These are phyloP conservation scores for Anacardium occidentale DNA, from an alignment of 345 rosid species.

Conservation along the genomic window DNA sequence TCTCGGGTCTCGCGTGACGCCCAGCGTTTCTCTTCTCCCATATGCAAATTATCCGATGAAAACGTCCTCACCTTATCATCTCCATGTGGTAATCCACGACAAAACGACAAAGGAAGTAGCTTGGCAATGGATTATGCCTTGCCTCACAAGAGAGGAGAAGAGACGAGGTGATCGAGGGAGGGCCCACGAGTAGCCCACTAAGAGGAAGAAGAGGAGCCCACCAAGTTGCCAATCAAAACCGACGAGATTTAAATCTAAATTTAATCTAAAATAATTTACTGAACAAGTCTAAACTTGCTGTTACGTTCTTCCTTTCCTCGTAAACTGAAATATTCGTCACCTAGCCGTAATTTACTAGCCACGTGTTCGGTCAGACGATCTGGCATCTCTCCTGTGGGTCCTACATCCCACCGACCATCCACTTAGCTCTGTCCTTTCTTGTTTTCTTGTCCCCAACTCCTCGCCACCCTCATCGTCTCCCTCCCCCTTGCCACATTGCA, in stretches of 20 bases:
- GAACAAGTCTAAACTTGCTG: neutral
- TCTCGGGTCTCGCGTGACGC: slow-evolving; percentile 27
- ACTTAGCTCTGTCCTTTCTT: slow-evolving; percentile 13
- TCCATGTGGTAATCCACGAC: neutral
- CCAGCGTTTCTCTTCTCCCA: slow-evolving; percentile 19
- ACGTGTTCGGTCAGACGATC: slow-evolving; percentile 32
- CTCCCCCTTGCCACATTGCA: neutral
- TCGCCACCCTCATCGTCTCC: slow-evolving; percentile 6
- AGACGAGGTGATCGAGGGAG: neutral
- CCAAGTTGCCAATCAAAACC: neutral
- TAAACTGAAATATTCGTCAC: slow-evolving; percentile 50
- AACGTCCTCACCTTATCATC: neutral
- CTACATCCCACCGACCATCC: slow-evolving; percentile 36
- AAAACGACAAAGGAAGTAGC: neutral
- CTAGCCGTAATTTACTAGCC: slow-evolving; percentile 35
- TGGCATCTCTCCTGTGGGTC: slow-evolving; percentile 17
- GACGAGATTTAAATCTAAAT: neutral
- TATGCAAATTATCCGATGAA: slow-evolving; percentile 18
- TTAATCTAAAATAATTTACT: neutral
- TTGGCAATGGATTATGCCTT: slow-evolving; percentile 24
- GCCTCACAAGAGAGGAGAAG: slow-evolving; percentile 30
- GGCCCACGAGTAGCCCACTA: slow-evolving; percentile 8
- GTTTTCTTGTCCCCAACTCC: neutral
- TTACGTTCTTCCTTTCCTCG: slow-evolving; percentile 43
- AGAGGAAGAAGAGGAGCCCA: neutral